Conservation (phyloP, 176 grass and related monocot genomes). For the Oryza officinalis region DNA sequence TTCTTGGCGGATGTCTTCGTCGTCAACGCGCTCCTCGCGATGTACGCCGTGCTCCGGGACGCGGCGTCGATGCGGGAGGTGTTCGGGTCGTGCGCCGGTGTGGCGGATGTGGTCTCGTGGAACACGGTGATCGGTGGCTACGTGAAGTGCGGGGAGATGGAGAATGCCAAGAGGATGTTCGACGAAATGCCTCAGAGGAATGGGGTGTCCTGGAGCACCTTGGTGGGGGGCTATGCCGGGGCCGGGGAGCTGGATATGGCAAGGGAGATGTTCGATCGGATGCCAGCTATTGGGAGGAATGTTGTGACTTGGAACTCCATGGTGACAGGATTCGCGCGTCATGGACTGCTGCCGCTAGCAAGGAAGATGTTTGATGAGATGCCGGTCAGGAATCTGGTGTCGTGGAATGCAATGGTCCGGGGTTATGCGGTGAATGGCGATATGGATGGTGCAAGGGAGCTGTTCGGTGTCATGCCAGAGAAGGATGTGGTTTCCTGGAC, state of each 20-base stretch:
- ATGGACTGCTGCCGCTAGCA: slow-evolving; percentile 16
- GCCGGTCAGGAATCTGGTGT: slow-evolving; percentile 55
- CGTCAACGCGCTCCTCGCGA: slow-evolving; percentile 55
- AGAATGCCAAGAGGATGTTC: slow-evolving; percentile 43
- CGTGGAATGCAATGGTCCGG: slow-evolving; percentile 67
- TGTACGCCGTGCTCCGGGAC: slow-evolving; percentile 63
- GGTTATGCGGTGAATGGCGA: slow-evolving; percentile 53
- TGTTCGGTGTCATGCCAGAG: slow-evolving; percentile 61
- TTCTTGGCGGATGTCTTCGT: slow-evolving; percentile 54
- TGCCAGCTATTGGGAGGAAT: slow-evolving; percentile 49
- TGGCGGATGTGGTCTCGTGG: slow-evolving; percentile 68
- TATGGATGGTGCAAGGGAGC: slow-evolving; percentile 43
- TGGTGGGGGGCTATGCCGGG: slow-evolving; percentile 54
- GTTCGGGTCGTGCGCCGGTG: slow-evolving; percentile 43
- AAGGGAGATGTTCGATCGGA: slow-evolving; percentile 61
- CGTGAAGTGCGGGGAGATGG: slow-evolving; percentile 49
- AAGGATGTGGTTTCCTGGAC: slow-evolving; percentile 70
- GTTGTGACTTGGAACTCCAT: slow-evolving; percentile 75
- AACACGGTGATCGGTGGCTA: slow-evolving; percentile 63
- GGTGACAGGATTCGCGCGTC: slow-evolving; percentile 44
- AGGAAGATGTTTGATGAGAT: slow-evolving; percentile 81
- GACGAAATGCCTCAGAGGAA: slow-evolving; percentile 60
- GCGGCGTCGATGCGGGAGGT: slow-evolving; percentile 48
- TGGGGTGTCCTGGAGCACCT: slow-evolving; percentile 68
- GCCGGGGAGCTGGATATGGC: slow-evolving; percentile 58